Conservation (phyloP, 2,329 filamentous ascomycete genomes). For the Tolypocladium tundrense region DNA sequence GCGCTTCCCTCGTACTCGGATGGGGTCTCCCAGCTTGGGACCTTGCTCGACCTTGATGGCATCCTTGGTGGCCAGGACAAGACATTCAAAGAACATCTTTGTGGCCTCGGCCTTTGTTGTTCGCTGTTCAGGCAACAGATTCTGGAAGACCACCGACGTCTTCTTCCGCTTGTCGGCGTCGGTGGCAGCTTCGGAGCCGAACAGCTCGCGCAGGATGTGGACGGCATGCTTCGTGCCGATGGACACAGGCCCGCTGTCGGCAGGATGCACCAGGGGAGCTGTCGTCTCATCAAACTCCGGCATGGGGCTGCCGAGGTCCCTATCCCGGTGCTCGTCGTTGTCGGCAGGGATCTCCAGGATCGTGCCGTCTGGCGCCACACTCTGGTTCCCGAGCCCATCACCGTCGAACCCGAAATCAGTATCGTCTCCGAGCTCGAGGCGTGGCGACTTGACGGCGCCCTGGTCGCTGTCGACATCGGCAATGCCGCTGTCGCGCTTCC, state of each 20-base stretch:
- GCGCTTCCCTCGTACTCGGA: conserved; percentile 80
- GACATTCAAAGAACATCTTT: conserved; percentile 98
- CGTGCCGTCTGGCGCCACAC: conserved; percentile 48
- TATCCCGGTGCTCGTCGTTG: conserved; percentile 37
- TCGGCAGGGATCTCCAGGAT: conserved; percentile 55
- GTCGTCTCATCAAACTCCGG: conserved; percentile 72
- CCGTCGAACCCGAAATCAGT: conserved; percentile 41
- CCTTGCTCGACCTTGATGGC: conserved; percentile 93
- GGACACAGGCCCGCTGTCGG: conserved; percentile 78
- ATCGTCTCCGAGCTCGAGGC: conserved; percentile 57
- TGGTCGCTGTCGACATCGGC: conserved; percentile 66
- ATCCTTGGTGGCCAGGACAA: conserved; percentile 95
- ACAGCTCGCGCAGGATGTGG: conserved; percentile 81
- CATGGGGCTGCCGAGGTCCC: conserved; percentile 32
- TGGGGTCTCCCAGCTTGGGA: conserved; percentile 63
- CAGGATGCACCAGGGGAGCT: conserved; percentile 64
- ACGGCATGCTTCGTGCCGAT: conserved; percentile 92
- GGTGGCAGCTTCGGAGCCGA: conserved; percentile 62
- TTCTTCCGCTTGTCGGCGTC: conserved; percentile 65
- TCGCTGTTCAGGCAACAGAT: conserved; percentile 70
- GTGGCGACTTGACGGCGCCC: conserved; percentile 56
- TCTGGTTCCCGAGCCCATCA: conserved; percentile 42
- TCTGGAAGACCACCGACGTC: conserved; percentile 75
- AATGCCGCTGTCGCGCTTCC: conserved; percentile 84
- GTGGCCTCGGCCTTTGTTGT: conserved; percentile 86